Evolutionary conservation across 768 basidiomycete species (phyloP), one percentile per base, ranked within the genome.

Genomic region (Rhizopogon vinicolor): DNA sequence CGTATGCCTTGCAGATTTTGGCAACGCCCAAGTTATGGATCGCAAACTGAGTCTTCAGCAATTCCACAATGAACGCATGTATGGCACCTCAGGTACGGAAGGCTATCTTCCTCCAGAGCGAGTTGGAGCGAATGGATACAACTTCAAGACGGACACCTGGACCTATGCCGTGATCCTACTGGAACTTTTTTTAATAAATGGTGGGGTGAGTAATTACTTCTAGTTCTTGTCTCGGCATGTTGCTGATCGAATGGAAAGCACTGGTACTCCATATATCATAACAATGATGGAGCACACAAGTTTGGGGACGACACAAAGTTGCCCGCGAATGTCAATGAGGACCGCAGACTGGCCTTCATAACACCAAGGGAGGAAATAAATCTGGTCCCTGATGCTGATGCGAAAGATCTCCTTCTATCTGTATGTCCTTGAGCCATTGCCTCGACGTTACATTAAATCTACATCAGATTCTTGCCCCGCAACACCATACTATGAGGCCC

Each of bases 41-140:
- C 31, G 33, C 41, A 44, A 56, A 16, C 8, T 45, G 13, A 39
- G 40, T 18, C 28, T 48, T 28, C 43, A 58, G n/a, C 19, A 45
- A 18, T 58, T 58, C 42, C 41, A 58, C 40, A 16, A 28, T 5
- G 33, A 35, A 5, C 45, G 19, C 12, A 43, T 57, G 16, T 33
- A 19, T 7, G 59, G 59, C 16, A 12, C 14, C 33, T 43, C 49
- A 33, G 75, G 75, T n/a, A 76, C 75, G 29, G 71, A 74, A 3
- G 75, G 75, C 53, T 77, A 74, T 71, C 72, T 75, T 72, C 74
- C 75, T 8, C 75, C 75, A 2, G 75, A 77, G 53, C 72, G 75
- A 13, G 68, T 74, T 46, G 69, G 16, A 14, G 6, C 2, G 18
- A 71, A 72, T 56, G 72, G 72, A 58, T 75, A 77, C 56, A 74